Percentiles rank a stretch among this genome's conserved stretches.
phyloP scores from a whole-genome alignment of 2,329 filamentous ascomycete species.

The Triangularia setosa region DNA sequence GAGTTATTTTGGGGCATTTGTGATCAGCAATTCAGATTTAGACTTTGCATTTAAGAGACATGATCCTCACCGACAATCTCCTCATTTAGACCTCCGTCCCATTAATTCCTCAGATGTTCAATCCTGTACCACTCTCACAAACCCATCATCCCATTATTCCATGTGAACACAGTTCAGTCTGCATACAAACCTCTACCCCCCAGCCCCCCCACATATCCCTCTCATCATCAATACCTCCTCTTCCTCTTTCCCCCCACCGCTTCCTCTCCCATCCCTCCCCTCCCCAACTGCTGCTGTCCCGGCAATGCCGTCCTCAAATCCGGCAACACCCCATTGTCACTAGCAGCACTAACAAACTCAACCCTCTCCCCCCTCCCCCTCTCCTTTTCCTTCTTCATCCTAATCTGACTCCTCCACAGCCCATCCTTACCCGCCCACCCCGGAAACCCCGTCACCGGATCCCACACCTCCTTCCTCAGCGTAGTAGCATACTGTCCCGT shows the following conservation, averaged over 20 bases:
- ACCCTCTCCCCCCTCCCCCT: slow-evolving; percentile 41
- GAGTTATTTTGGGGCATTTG: no score
- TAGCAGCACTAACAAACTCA: slow-evolving; percentile 45
- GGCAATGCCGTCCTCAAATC: neutral
- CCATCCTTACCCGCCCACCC: slow-evolving; percentile 41
- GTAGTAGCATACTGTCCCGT: slow-evolving; percentile 64
- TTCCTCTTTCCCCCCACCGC: neutral
- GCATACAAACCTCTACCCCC: no score
- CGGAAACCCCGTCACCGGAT: slow-evolving; percentile 51
- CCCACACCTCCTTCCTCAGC: slow-evolving; percentile 52
- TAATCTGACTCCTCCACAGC: slow-evolving; percentile 46
- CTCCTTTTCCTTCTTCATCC: slow-evolving; percentile 42
- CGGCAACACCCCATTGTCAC: neutral
- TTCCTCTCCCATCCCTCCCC: slow-evolving; percentile 5
- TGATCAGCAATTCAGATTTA: no score
- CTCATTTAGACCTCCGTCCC: no score
- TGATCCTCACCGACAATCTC: no score
- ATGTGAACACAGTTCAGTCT: no score
- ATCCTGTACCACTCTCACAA: neutral
- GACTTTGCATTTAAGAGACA: no score
- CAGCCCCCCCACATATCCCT: no score
- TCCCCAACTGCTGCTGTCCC: slow-evolving; percentile 18
- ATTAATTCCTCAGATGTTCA: no score
- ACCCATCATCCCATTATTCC: no score
- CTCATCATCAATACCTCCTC: neutral